phyloP scores from a whole-genome alignment of 2,329 filamentous ascomycete genomes.

The Hypoxylon sp. region DNA sequence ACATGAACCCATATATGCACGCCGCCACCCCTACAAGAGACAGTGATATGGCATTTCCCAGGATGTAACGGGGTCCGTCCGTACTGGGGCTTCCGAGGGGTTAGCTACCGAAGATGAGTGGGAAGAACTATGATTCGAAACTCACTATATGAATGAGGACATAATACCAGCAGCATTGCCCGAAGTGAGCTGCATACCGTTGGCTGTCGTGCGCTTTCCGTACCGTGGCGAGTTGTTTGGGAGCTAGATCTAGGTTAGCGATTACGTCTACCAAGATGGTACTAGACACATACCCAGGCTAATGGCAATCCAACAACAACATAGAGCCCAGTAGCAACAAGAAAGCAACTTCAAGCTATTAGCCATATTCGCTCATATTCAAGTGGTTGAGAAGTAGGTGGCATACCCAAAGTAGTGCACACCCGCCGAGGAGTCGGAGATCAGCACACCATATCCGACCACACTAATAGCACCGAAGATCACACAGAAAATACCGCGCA shows the following conservation, averaged over 20 bases:
- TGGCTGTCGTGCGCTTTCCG: constrained; percentile 79
- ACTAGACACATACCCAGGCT: constrained; percentile 59
- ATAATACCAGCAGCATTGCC: constrained; percentile 80
- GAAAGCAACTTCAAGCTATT: constrained; percentile 65
- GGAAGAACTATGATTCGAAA: constrained; percentile 7
- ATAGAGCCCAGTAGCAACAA: constrained; percentile 81
- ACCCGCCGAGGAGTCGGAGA: constrained; percentile 68
- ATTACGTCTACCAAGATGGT: background rate
- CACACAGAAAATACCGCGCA: constrained; percentile 72
- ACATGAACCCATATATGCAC: constrained; percentile 65
- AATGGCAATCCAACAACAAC: constrained; percentile 66
- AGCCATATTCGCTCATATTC: background rate
- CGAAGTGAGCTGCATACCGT: constrained; percentile 75
- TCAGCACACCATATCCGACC: constrained; percentile 75
- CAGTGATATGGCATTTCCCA: constrained; percentile 71
- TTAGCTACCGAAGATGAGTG: constrained; percentile 19
- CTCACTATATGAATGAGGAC: constrained; percentile 73
- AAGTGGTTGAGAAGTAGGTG: background rate
- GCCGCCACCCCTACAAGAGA: constrained; percentile 67
- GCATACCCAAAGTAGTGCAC: constrained; percentile 74
- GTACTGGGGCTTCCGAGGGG: constrained; percentile 52
- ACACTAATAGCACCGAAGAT: constrained; percentile 72
- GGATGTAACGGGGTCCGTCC: constrained; percentile 68
- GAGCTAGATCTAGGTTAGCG: constrained; percentile 51
- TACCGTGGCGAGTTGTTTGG: constrained; percentile 79